Conservation (phyloP, 2,329 filamentous ascomycete genomes). For the Colletotrichum cordylinicola region DNA sequence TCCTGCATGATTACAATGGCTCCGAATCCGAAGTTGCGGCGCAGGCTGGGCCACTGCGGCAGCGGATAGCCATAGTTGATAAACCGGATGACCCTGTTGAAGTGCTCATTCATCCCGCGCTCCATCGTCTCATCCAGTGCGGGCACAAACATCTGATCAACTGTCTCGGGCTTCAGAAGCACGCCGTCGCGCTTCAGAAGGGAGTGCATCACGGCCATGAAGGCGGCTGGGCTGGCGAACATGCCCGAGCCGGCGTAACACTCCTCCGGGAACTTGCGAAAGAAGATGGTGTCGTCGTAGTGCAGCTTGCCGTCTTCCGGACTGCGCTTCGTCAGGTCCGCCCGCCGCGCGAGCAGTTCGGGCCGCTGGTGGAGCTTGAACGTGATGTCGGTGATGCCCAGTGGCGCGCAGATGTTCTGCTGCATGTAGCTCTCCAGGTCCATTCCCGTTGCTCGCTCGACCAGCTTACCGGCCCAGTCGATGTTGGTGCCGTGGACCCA, state of each 20-base stretch:
- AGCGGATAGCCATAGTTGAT: neutral
- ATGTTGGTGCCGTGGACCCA: slow-evolving; percentile 50
- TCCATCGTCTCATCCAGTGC: neutral
- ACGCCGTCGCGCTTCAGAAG: slow-evolving; percentile 53
- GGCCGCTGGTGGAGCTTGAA: slow-evolving; percentile 31
- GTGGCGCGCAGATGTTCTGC: slow-evolving; percentile 42
- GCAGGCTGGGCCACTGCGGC: neutral
- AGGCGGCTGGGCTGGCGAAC: slow-evolving; percentile 42
- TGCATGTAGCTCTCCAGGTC: slow-evolving; percentile 49
- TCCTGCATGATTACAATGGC: neutral
- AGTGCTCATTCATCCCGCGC: neutral
- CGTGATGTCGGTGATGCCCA: slow-evolving; percentile 9
- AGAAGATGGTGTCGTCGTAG: slow-evolving; percentile 14
- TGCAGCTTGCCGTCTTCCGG: slow-evolving; percentile 10
- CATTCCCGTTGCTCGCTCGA: slow-evolving; percentile 50
- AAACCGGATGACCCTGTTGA: neutral
- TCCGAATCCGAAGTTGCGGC: neutral
- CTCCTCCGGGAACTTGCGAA: slow-evolving; percentile 2
- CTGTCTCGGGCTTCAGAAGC: slow-evolving; percentile 46
- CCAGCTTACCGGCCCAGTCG: slow-evolving; percentile 59
- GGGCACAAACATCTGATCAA: slow-evolving; percentile 50
- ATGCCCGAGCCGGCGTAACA: slow-evolving; percentile 39
- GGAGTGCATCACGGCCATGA: slow-evolving; percentile 48
- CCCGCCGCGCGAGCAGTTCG: neutral
- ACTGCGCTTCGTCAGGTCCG: slow-evolving; percentile 17